phyloP scores from a whole-genome alignment of 1,284 basidiomycete genomes.

The Leccinum pachyderme region DNA sequence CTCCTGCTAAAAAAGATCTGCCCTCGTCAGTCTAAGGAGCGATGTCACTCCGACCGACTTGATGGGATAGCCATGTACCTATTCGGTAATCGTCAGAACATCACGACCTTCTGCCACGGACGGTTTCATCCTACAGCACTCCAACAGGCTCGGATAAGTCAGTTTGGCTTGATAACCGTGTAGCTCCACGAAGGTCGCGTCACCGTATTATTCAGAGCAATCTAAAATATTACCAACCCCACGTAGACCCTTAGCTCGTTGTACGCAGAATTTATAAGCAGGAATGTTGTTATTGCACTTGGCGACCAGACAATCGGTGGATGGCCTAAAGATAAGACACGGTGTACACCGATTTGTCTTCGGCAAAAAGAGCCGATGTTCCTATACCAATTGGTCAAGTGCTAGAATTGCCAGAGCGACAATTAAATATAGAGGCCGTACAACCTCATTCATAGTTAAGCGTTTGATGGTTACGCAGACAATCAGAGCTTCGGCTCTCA shows the following conservation, averaged over 20 bases:
- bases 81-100: not conserved
- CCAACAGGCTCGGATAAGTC: not conserved
- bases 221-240: not conserved
- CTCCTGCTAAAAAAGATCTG: not conserved
- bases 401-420: not conserved
- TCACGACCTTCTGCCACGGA: not conserved
- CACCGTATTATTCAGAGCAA: not conserved
- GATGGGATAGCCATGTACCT: not conserved
- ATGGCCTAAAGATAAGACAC: not conserved
- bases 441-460: not conserved
- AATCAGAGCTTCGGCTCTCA: not conserved
- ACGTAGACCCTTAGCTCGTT: not conserved
- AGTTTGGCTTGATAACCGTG: not conserved
- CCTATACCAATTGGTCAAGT: not conserved
- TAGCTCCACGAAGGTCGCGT: not conserved
- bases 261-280: not conserved
- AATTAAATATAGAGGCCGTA: not conserved
- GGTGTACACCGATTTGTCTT: not conserved
- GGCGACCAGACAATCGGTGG: not conserved
- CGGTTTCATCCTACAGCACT: not conserved
- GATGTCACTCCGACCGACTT: not conserved
- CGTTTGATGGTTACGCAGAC: not conserved
- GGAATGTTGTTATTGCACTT: not conserved
- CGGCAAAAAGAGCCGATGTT: not conserved
- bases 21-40: not conserved